Evolutionary conservation across 1,284 basidiomycete species (phyloP), one percentile per base, ranked within the genome.

Genomic region (Tilletia walkeri): DNA sequence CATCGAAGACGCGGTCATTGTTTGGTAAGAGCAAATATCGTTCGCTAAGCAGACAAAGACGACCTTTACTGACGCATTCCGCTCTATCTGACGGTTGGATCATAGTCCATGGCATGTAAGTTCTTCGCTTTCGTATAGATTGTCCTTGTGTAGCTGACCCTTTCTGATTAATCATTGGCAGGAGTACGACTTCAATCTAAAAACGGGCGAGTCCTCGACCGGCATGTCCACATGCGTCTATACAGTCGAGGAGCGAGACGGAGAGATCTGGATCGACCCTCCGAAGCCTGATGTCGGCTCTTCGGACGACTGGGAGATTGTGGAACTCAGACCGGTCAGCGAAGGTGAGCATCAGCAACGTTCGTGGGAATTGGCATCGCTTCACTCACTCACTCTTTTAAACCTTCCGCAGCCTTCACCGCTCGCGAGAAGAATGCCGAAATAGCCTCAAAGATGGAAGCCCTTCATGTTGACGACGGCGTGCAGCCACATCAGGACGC

Each of bases 161-260:
- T 63, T 4, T 20, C 6, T 45, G 38, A 45, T 45, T 45, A 45
- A 45, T 45, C 41, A 45, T 45, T 93, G 91, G 90, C 92, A 94
- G 84, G 88, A 91, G 87, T 92, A 90, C 77, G 91, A 91, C 79
- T 91, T 90, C 80, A 88, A 89, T 78, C 84, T 92, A 45, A 85
- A 85, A 36, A 90, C 90, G 0, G 91, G 91, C 3, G 87, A 89
- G 73, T 91, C 90, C 80, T 88, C 90, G 63, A 92, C 90, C 1
- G 92, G 92, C 1, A 85, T 93, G 69, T 87, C 86, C 72, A 90
- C 92, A 0, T 95, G 93, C 78, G 91, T 91, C 0, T 94, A 91
- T 82, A 79, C 85, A 3, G 89, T 94, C 0, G 50, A 66, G 36
- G 50, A 84, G 2, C 86, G 88, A 48, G 85, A 86, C 45, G 88